These are phyloP conservation scores for Diplotaxis tenuifolia DNA, from an alignment of 345 rosid genomes.

Conservation along the genomic window DNA sequence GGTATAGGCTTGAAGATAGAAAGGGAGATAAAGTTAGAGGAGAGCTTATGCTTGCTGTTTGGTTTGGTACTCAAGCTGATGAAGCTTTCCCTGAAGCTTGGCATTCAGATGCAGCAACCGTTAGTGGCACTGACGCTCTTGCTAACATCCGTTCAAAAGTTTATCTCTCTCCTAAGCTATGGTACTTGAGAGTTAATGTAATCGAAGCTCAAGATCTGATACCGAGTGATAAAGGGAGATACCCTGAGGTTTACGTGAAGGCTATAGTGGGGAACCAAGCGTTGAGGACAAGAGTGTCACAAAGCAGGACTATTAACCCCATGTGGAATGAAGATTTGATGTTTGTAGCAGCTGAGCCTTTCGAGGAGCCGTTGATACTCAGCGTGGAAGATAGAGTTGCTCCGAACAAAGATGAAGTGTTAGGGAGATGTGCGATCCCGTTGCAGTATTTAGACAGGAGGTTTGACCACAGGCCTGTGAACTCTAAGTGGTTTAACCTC, in stretches of 20 bases:
- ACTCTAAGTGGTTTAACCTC: slow-evolving; percentile 71
- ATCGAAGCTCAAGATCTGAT: slow-evolving; percentile 90
- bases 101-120: slow-evolving; percentile 92
- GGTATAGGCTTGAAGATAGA: slow-evolving; percentile 85
- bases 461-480: slow-evolving; percentile 68
- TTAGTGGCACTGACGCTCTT: slow-evolving; percentile 71
- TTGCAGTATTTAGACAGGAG: slow-evolving; percentile 63
- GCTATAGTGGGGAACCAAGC: slow-evolving; percentile 63
- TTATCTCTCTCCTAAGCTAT: slow-evolving; percentile 87
- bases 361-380: slow-evolving; percentile 74
- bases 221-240: slow-evolving; percentile 60
- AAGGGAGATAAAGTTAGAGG: slow-evolving; percentile 66
- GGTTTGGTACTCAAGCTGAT: slow-evolving; percentile 98
- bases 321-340: slow-evolving; percentile 96
- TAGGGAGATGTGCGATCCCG: slow-evolving; percentile 60
- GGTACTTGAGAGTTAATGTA: slow-evolving; percentile 91
- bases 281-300: slow-evolving; percentile 59
- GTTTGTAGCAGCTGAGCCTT: slow-evolving; percentile 93
- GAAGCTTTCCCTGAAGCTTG: slow-evolving; percentile 97
- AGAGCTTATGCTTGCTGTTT: slow-evolving; percentile 88
- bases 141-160: slow-evolving; percentile 87
- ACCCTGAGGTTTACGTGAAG: slow-evolving; percentile 77
- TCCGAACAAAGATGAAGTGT: slow-evolving; percentile 73
- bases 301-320: slow-evolving; percentile 62
- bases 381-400: slow-evolving; percentile 84